A percentile compares a stretch with the other conserved stretches of the same genome.
These are phyloP conservation scores for Microdochium trichocladiopsis DNA, from an alignment of 2,329 filamentous ascomycete species.

Conservation along the genomic window DNA sequence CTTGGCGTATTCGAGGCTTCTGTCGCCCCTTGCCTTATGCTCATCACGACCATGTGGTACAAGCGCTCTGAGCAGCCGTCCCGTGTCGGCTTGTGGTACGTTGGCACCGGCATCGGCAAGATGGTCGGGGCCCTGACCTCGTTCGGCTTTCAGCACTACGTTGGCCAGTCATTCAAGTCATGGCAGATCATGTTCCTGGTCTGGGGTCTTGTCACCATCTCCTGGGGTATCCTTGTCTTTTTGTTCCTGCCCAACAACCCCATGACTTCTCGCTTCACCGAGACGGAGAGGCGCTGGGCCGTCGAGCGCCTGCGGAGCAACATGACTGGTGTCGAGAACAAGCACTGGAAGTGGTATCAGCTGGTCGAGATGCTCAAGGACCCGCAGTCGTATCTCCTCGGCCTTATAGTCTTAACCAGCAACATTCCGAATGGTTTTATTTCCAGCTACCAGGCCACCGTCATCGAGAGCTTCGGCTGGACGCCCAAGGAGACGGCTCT, in stretches of 20 bases:
- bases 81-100: slow-evolving; percentile 53
- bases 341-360: slow-evolving; percentile 16
- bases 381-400: slow-evolving; percentile 15
- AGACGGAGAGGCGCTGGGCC: slow-evolving; percentile 14
- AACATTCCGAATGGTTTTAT: slow-evolving; percentile 29
- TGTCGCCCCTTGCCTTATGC: slow-evolving; percentile 45
- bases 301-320: slow-evolving; percentile 17
- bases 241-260: slow-evolving; percentile 16
- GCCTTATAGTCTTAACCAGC: slow-evolving; percentile 10
- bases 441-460: slow-evolving; percentile 31
- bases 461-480: slow-evolving; percentile 35
- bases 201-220: slow-evolving; percentile 26
- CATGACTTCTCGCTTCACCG: slow-evolving; percentile 13
- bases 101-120: slow-evolving; percentile 33
- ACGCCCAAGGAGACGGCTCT: slow-evolving; percentile 31
- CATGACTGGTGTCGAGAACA: slow-evolving; percentile 18
- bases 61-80: slow-evolving; percentile 49
- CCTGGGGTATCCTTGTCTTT: slow-evolving; percentile 10
- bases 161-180: slow-evolving; percentile 27
- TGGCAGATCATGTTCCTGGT: slow-evolving; percentile 47
- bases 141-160: slow-evolving; percentile 39
- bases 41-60: slow-evolving; percentile 49
- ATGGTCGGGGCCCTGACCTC: slow-evolving; percentile 32
- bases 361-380: slow-evolving; percentile 13
- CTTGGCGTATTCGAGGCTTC: slow-evolving; percentile 56